Evolutionary conservation across 2,329 filamentous ascomycete genomes (phyloP).

Genomic region (Plenodomus lindquistii): DNA sequence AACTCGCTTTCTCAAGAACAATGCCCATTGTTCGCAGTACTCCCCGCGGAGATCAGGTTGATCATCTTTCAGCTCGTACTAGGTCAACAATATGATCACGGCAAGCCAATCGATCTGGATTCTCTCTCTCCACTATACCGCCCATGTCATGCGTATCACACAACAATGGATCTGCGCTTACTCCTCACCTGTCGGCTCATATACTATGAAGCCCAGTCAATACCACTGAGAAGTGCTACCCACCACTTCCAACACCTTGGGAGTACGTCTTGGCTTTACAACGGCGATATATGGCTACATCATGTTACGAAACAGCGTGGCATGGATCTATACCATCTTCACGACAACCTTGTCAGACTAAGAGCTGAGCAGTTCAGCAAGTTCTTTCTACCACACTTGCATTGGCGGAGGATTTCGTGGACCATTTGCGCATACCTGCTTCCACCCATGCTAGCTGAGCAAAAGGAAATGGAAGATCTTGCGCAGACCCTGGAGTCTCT

Average conservation of each 20-base stretch:
- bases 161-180: slow-evolving; percentile 33
- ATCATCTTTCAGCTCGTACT: slow-evolving; percentile 18
- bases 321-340: slow-evolving; percentile 25
- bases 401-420: slow-evolving; percentile 30
- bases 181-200: slow-evolving; percentile 46
- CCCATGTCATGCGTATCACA: slow-evolving; percentile 34
- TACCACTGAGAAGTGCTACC: slow-evolving; percentile 38
- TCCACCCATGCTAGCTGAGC: slow-evolving; percentile 5
- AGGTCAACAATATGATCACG: slow-evolving; percentile 13
- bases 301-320: slow-evolving; percentile 25
- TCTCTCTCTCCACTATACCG: slow-evolving; percentile 18
- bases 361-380: slow-evolving; percentile 5
- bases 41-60: slow-evolving; percentile 31
- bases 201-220: slow-evolving; percentile 44
- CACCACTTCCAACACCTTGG: slow-evolving; percentile 22
- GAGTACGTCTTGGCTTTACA: slow-evolving; percentile 9
- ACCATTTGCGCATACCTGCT: slow-evolving; percentile 20
- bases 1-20: slow-evolving; percentile 24
- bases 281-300: slow-evolving; percentile 18
- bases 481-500: slow-evolving; percentile 5
- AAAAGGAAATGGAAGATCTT: slow-evolving; percentile 9
- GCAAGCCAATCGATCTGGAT: slow-evolving; percentile 7
- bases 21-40: slow-evolving; percentile 23
- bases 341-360: slow-evolving; percentile 14
- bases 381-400: slow-evolving; percentile 19